Evolutionary conservation across 2,329 filamentous ascomycete species (phyloP), one percentile per base, ranked within the genome.

Genomic region (Fusarium tricinctum): DNA sequence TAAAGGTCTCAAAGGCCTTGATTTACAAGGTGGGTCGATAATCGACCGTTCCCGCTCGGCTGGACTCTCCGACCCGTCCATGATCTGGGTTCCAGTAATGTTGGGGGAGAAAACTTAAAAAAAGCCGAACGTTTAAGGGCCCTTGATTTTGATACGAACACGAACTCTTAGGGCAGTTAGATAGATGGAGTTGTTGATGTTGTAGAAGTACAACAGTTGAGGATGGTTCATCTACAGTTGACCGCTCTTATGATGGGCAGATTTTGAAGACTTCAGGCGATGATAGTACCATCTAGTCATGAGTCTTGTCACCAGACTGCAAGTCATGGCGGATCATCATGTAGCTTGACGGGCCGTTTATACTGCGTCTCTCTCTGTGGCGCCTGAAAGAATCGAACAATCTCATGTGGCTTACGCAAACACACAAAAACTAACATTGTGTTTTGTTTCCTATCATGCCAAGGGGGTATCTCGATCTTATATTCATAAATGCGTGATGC

Each of bases 391-490:
- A 45, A 15, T 42, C 30, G 40, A 50, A 33, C 23, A 50, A 43
- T 35, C 44, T 45, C 47, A 39, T 42, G 26, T 58, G 61, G 40
- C 40, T 57, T 53, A 19, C 32, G 33, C 30, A 61, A 53, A 49
- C 43, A 26, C 39, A 42, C n/a, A 38, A 63, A 47, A 51, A 19
- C 19, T 32, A 35, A 46, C 58, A 17, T 39, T 28, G 42, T 8
- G 6, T 23, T 23, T 23, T 15, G 22, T 59, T 63, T 63, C 22
- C 38, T 53, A 47, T 53, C 44, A 23, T 68, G 32, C 32, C 40
- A 68, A 47, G 26, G 50, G 63, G 67, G 67, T 70, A 70, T 70
- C 63, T 70, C 51, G 54, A 65, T 70, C 50, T 68, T 53, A 44
- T 66, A 30, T 48, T 68, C 63, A 52, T 70, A 55, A 61, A 68